Evolutionary conservation across 2,329 filamentous ascomycete genomes (phyloP).

Genomic region (Colletotrichum sp.): DNA sequence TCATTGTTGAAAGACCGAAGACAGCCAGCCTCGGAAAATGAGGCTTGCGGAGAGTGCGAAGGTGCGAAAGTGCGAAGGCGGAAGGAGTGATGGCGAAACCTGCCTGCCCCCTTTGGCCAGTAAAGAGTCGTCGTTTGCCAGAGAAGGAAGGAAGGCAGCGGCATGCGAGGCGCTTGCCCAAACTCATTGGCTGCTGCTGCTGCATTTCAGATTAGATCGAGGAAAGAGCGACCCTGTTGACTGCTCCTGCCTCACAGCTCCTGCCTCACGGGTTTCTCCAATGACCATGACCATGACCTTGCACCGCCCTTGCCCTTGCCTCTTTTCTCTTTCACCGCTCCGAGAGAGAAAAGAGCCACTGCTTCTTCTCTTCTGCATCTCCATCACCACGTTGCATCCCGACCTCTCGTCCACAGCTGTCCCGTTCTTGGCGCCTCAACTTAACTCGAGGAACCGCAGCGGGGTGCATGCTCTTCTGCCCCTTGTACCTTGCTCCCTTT

Average conservation of each 20-base stretch:
- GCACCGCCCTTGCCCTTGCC: neutral
- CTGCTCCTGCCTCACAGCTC: neutral
- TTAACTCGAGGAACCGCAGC: neutral
- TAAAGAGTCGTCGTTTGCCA: neutral
- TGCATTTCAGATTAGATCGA: neutral
- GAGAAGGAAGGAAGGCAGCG: neutral
- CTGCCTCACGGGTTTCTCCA: neutral
- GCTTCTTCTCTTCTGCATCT: neutral
- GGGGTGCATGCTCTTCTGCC: neutral
- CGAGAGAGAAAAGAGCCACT: neutral
- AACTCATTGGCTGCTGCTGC: neutral
- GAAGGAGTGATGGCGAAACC: neutral
- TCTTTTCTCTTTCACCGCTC: neutral
- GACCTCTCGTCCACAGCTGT: neutral
- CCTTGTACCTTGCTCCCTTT: slow-evolving; percentile 3
- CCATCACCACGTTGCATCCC: neutral
- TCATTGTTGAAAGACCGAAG: neutral
- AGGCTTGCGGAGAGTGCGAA: neutral
- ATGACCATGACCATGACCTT: neutral
- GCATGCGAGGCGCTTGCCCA: neutral
- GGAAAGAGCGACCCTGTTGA: neutral
- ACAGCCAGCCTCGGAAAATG: neutral
- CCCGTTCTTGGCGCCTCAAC: neutral
- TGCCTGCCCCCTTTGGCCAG: neutral
- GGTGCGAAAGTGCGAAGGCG: neutral